Base-by-base conservation (phyloP, 768 basidiomycete genomes). In the Mycena olivaceomarginata region DNA sequence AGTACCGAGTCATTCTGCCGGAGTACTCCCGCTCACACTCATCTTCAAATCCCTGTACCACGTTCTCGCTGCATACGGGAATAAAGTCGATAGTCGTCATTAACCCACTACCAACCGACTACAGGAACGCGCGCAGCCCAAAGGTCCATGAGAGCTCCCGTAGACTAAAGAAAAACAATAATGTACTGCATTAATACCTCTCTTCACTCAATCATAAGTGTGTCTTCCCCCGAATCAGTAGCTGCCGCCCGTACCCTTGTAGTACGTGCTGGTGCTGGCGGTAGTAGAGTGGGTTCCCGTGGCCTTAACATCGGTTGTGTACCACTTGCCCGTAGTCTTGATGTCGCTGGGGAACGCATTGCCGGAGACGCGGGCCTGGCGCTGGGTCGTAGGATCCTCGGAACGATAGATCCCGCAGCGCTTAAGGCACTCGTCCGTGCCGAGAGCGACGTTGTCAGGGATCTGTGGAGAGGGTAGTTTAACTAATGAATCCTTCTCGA, bases 391-490 rank as follows among this genome's bases (percentile, higher is more conserved):
- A 25, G 73, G 76, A 70, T 53, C 56, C 22, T 53, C 15, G 68
- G 43, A 5, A 4, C 74, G 45, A 77, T 75, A 5, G 80, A 85
- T 0, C 15, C 72, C 72, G 65, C 77, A 79, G 4, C 74, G 74
- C 46, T 73, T 43, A 10, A 80, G 66, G 46, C 80, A 80, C 57
- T 45, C 77, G 46, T 67, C 72, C 5, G 67, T 68, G 18, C 77
- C 74, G 20, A 66, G 60, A 4, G 80, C 72, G 13, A 74, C 22
- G 63, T 66, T 78, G 59, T 78, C 72, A 3, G 79, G 77, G 22
- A 78, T 67, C 70, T 65, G 20, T 2, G 22, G 41, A 41, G 31
- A 31, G 31, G 31, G 31, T 31, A 31, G 20, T 31, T 31, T 31
- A 31, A n/a, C n/a, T 12, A 43, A n/a, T 20, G 7, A 64, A 22